These are phyloP conservation scores for Sporothrix pallida DNA, from an alignment of 2,329 filamentous ascomycete species.

Conservation along the genomic window DNA sequence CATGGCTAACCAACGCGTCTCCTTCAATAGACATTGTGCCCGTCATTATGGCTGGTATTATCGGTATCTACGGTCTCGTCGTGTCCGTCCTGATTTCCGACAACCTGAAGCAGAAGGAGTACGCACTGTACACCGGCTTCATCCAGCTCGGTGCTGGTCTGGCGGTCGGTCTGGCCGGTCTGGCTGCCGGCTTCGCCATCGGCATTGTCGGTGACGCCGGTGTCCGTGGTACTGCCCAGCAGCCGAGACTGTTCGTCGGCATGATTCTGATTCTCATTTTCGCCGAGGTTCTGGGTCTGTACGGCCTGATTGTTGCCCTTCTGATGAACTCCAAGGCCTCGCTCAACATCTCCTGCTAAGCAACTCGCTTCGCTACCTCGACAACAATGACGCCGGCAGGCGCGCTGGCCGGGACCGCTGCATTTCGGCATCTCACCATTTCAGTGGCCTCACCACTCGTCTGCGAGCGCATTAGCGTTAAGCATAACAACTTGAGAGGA, in stretches of 20 bases:
- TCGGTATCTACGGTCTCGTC: constrained; percentile 96
- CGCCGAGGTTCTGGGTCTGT: constrained; percentile 98
- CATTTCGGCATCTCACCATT: not conserved
- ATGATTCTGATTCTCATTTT: constrained; percentile 99
- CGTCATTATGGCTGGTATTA: constrained; percentile 99
- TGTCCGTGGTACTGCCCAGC: constrained; percentile 84
- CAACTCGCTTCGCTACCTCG: constrained; percentile 38
- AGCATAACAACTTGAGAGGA: not conserved
- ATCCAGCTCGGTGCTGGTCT: constrained; percentile 86
- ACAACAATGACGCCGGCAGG: not conserved
- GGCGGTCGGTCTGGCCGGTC: constrained; percentile 78
- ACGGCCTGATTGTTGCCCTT: constrained; percentile 97
- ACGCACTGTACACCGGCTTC: constrained; percentile 77
- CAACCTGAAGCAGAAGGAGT: constrained; percentile 71
- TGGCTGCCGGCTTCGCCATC: constrained; percentile 85
- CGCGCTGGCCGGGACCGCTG: not conserved
- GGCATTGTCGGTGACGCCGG: constrained; percentile 88
- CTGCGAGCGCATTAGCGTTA: not conserved
- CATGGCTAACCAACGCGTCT: not conserved
- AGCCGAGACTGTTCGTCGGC: constrained; percentile 87
- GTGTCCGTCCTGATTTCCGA: constrained; percentile 87
- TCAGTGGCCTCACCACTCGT: not conserved
- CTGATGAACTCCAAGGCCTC: constrained; percentile 97
- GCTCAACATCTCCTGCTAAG: constrained; percentile 67
- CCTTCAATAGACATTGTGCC: constrained; percentile 83